Conservation (phyloP, 805 yeast genomes). For the Candida glaebosa region DNA sequence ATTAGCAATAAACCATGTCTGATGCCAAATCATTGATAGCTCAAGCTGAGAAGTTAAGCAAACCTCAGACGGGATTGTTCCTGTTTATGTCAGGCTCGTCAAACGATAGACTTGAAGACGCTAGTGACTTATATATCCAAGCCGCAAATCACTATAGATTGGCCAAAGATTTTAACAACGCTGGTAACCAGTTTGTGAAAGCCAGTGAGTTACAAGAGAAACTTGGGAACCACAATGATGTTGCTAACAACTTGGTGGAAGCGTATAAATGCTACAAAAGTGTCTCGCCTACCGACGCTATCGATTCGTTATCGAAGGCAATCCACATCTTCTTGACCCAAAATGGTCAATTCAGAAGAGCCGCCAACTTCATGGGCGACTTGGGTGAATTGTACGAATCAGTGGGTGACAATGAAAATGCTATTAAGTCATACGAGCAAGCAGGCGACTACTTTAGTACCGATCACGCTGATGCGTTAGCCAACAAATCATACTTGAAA, state of each 20-base stretch:
- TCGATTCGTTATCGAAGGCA: slow-evolving; percentile 70
- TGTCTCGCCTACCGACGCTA: slow-evolving; percentile 73
- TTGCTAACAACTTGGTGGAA: slow-evolving; percentile 84
- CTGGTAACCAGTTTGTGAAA: slow-evolving; percentile 79
- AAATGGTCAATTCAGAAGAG: slow-evolving; percentile 93
- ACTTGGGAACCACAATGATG: slow-evolving; percentile 81
- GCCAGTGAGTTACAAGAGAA: slow-evolving; percentile 80
- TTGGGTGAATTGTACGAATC: slow-evolving; percentile 83
- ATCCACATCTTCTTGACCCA: slow-evolving; percentile 74
- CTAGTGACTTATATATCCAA: slow-evolving; percentile 82
- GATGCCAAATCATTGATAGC: slow-evolving; percentile 45
- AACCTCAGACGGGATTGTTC: slow-evolving; percentile 70
- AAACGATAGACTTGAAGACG: slow-evolving; percentile 75
- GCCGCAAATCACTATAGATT: slow-evolving; percentile 91
- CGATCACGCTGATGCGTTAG: slow-evolving; percentile 88
- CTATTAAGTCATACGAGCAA: slow-evolving; percentile 76
- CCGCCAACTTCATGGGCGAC: slow-evolving; percentile 91
- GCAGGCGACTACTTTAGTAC: slow-evolving; percentile 96
- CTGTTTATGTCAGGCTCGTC: slow-evolving; percentile 61
- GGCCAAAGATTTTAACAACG: slow-evolving; percentile 65
- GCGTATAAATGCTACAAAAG: slow-evolving; percentile 83
- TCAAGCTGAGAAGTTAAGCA: slow-evolving; percentile 41
- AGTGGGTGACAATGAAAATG: slow-evolving; percentile 61
- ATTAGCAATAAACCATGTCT: slow-evolving; percentile 31
- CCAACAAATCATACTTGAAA: slow-evolving; percentile 83